Conservation (phyloP, 768 basidiomycete species). For the Boletales sp. region DNA sequence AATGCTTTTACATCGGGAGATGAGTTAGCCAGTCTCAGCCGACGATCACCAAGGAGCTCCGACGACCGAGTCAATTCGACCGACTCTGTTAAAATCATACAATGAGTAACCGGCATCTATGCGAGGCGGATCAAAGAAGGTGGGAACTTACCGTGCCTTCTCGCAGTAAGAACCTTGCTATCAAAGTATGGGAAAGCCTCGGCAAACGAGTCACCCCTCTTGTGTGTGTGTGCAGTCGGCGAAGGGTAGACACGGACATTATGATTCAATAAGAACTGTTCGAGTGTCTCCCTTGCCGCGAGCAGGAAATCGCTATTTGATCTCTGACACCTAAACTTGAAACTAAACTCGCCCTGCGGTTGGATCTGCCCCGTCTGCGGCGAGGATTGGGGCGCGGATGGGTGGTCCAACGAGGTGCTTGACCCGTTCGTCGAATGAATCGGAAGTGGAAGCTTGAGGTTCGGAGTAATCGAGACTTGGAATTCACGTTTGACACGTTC, state of each 20-base stretch:
- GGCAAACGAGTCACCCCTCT: slow-evolving; percentile 88
- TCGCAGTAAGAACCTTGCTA: slow-evolving; percentile 82
- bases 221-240: slow-evolving; percentile 74
- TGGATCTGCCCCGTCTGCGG: slow-evolving; percentile 20
- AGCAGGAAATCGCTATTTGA: slow-evolving; percentile 92
- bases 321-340: slow-evolving; percentile 94
- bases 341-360: slow-evolving; percentile 65
- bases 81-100: slow-evolving; percentile 48
- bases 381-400: slow-evolving; percentile 16
- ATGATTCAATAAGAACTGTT: slow-evolving; percentile 83
- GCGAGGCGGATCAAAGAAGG: slow-evolving; percentile 16
- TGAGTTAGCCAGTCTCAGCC: slow-evolving; percentile 80
- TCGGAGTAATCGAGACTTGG: slow-evolving; percentile 86
- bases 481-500: slow-evolving; percentile 92
- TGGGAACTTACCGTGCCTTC: slow-evolving; percentile 51
- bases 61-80: slow-evolving; percentile 65
- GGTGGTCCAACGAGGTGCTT: slow-evolving; percentile 49
- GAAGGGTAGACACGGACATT: slow-evolving; percentile 82
- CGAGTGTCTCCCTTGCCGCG: slow-evolving; percentile 87
- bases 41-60: slow-evolving; percentile 66
- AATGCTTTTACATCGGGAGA: slow-evolving; percentile 94
- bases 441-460: slow-evolving; percentile 50
- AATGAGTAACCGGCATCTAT: slow-evolving; percentile 5
- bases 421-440: slow-evolving; percentile 43
- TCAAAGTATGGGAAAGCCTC: slow-evolving; percentile 97